A percentile compares a stretch with the other conserved stretches of the same genome.
These are phyloP conservation scores for Fomitopsis schrenkii DNA, from an alignment of 1,284 basidiomycete species.

Conservation along the genomic window DNA sequence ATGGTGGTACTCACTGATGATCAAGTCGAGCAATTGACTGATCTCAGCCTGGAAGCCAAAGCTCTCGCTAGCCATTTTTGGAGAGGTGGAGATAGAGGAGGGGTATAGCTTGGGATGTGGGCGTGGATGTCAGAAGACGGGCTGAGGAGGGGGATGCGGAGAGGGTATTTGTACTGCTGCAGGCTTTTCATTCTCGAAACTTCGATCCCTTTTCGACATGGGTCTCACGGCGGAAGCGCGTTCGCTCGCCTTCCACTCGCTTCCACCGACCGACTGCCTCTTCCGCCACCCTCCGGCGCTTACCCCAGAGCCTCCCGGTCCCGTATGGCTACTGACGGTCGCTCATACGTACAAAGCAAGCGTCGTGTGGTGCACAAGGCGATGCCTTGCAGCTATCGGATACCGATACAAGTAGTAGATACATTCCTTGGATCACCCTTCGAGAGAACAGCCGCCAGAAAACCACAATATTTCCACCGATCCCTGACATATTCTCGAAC, in stretches of 20 bases:
- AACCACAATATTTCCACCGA: not conserved
- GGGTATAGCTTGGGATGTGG: constrained; percentile 7
- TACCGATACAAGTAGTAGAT: not conserved
- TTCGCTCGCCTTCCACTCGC: constrained; percentile 22
- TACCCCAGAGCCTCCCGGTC: not conserved
- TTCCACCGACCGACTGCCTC: constrained; percentile 16
- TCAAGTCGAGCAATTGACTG: constrained; percentile 88
- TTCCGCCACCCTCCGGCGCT: constrained; percentile 1
- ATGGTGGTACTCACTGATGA: constrained; percentile 66
- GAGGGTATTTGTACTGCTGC: constrained; percentile 20
- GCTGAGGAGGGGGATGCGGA: constrained; percentile 5
- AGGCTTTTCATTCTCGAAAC: constrained; percentile 25
- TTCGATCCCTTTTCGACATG: constrained; percentile 23
- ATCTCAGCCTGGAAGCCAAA: constrained; percentile 98
- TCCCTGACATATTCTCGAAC: not conserved
- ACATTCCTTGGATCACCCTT: not conserved
- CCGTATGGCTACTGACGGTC: too few relatives aligned
- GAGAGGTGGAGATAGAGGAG: not conserved
- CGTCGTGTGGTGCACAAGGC: too few relatives aligned
- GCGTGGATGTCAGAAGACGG: constrained; percentile 11
- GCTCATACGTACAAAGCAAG: too few relatives aligned
- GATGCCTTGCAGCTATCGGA: too few relatives aligned
- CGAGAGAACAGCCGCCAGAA: not conserved
- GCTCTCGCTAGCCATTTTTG: constrained; percentile 72
- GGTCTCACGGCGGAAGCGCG: constrained; percentile 4